Evolutionary conservation across 1,139 yeast species (phyloP), one percentile per base, ranked within the genome.

Genomic region (Hanseniaspora gamundiae): DNA sequence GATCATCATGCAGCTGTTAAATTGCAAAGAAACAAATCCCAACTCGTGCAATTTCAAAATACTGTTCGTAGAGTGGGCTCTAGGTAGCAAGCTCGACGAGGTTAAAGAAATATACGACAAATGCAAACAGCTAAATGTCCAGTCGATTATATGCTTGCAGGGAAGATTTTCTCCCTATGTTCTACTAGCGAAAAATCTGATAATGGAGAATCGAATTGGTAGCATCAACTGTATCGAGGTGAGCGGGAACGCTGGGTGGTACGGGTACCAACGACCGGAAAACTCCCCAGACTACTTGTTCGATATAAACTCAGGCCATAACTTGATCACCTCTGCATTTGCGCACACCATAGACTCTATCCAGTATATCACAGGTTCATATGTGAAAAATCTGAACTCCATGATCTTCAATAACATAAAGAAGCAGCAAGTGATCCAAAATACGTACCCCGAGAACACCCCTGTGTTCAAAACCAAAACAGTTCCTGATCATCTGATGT

Each of bases 161-260:
- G 59, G 59, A 20, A 46, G 59, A 9, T 54, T 54, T 39, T 54
- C 58, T 1, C 59, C 59, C 4, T 55, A 56, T 45, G 49, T 56
- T 11, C 44, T 53, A 27, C 48, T 58, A n/a, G 59, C 59, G 2
- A 56, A 56, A 42, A 58, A 56, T 44, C 42, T 56, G 26, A 49
- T 56, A 6, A 44, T 50, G 16, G 53, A 53, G 42, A 57, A 57
- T 35, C 51, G 53, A 42, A 53, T 56, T 21, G 59, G 59, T 28
- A 53, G 52, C 2, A 56, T 56, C 8, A 56, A 53, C 41, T 54
- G 58, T 6, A 50, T 55, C 7, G 59, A 56, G 43, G 46, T 56
- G 19, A 51, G 57, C 9, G 57, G 54, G 4, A 55, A 55, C 44
- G 59, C 53, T 41, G 58, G 57, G 20, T 55, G 58, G 58, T 56